Base-by-base conservation (phyloP, 805 yeast genomes). In the Candida germanica region DNA sequence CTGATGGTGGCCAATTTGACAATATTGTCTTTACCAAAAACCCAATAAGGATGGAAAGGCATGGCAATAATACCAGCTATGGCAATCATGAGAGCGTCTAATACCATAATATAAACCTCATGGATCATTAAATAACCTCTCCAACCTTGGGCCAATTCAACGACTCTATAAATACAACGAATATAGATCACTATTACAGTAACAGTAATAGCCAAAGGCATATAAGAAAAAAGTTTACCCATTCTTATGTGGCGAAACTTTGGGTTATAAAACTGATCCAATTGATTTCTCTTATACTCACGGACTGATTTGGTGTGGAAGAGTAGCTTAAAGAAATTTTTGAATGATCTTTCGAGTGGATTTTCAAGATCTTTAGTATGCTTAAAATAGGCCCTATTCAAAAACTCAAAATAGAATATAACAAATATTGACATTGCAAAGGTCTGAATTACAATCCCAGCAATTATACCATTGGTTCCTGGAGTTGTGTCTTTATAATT, bases 1-100 rank as follows among this genome's bases (percentile, higher is more conserved):
- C 53, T 54, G 35, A 61, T 59, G 8, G 51, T 46, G 1, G 57
- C 55, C 26, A 58, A 49, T 32, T 48, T 53, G 15, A 61, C 47
- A 12, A 48, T 41, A 37, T 61, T 56, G 7, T 48, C 42, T 4
- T 42, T 25, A 15, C 72, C 71, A 31, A 64, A 51, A 1, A 55
- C 63, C 45, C 55, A 53, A 5, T 54, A 56, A 5, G 71, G 72
- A 45, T 65, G 72, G 59, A 65, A 66, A 1, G 61, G 60, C 24
- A 63, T 39, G 29, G 64, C 59, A 7, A 63, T 42, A 12, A 64
- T 28, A 6, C 68, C 69, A 6, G 62, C 57, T 16, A 62, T 37
- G 3, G 66, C 59, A 26, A 65, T 51, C 68, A 66, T 58, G 3
- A 51, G 31, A 0, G 71, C 68, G 43, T 66, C 72, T 28, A 66